Percentiles rank a stretch among this genome's conserved stretches.
These are phyloP conservation scores for thale cress (Arabidopsis thaliana) DNA, from an alignment of 345 rosid species.

Conservation along the genomic window TAIR10.1 NC_003070.9:22558501-22559000, in stretches of 20 bases:
- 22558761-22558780: neutral
- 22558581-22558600: neutral
- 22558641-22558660: neutral
- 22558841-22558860: neutral
- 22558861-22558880: neutral
- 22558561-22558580: neutral
- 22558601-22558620: constrained; percentile 6
- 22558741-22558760: neutral
- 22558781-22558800: constrained; percentile 6
- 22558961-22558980: neutral
- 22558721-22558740: neutral
- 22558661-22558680: constrained; percentile 42
- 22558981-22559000: neutral
- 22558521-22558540: neutral
- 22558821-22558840: neutral
- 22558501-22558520: neutral
- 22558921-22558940: neutral
- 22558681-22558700: constrained; percentile 17
- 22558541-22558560: constrained; percentile 1
- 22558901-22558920: neutral
- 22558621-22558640: neutral
- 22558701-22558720: constrained; percentile 37
- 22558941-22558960: neutral
- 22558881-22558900: neutral
- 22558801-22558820: neutral